phyloP scores from a whole-genome alignment of 768 basidiomycete species.

The Paxillus rubicundulus region DNA sequence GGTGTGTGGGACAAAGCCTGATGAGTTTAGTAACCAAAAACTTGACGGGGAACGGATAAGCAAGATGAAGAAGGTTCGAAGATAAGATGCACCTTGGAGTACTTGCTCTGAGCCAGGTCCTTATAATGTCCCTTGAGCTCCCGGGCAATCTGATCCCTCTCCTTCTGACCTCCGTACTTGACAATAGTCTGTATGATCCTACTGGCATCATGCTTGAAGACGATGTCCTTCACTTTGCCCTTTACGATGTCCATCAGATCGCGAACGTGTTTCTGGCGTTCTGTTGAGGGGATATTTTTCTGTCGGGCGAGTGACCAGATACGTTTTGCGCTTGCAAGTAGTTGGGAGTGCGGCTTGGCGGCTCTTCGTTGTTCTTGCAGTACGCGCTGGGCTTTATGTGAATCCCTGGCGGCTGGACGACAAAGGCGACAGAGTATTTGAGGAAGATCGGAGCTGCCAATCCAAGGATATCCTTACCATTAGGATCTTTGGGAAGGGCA shows the following conservation, averaged over 20 bases:
- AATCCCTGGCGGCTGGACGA: conserved; percentile 56
- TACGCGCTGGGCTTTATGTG: conserved; percentile 67
- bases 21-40: conserved; percentile 82
- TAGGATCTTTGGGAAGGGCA: conserved; percentile 47
- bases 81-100: conserved; percentile 67
- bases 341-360: conserved; percentile 70
- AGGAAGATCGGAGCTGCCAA: conserved; percentile 3
- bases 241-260: conserved; percentile 74
- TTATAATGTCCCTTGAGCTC: conserved; percentile 82
- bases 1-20: conserved; percentile 69
- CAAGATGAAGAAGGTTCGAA: background rate
- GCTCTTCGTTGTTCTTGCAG: conserved; percentile 69
- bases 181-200: conserved; percentile 80
- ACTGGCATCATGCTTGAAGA: conserved; percentile 90
- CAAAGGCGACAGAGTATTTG: background rate
- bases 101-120: conserved; percentile 80
- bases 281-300: conserved; percentile 63
- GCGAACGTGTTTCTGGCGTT: conserved; percentile 72
- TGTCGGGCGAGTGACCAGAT: conserved; percentile 76
- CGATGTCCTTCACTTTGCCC: conserved; percentile 81
- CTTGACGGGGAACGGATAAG: conserved; percentile 33
- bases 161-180: conserved; percentile 71
- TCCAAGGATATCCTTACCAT: conserved; percentile 43
- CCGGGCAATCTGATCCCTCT: conserved; percentile 75
- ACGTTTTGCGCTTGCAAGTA: conserved; percentile 70